phyloP scores from a whole-genome alignment of 768 basidiomycete genomes.

The Amanita phalloides region DNA sequence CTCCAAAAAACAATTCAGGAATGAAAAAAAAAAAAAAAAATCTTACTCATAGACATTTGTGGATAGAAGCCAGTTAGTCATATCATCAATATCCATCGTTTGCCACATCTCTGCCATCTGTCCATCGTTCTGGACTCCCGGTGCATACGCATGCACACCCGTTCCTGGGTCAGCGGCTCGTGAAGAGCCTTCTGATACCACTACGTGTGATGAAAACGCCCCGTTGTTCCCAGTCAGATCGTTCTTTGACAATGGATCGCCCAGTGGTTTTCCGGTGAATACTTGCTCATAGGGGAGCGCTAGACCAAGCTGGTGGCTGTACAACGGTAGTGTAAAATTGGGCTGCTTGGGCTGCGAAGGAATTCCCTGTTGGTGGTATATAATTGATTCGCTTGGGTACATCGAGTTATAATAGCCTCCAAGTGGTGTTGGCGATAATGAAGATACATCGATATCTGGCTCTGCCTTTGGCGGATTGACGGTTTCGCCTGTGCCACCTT shows the following conservation, averaged over 20 bases:
- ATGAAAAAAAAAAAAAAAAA: constrained; percentile 5
- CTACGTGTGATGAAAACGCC: background rate
- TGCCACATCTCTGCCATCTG: constrained; percentile 14
- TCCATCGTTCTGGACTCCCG: constrained; percentile 7
- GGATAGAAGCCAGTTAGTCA: constrained; percentile 54
- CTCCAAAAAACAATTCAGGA: constrained; percentile 14
- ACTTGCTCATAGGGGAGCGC: constrained; percentile 37
- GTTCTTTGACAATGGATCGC: background rate
- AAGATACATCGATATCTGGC: background rate
- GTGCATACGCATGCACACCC: background rate
- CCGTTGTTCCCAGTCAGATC: background rate
- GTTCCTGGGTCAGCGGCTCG: background rate
- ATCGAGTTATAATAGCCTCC: background rate
- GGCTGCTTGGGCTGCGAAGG: constrained; percentile 9
- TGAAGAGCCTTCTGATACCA: background rate
- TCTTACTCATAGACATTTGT: constrained; percentile 51
- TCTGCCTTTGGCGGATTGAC: background rate
- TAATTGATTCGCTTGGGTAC: background rate
- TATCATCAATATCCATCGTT: constrained; percentile 35
- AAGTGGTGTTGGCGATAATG: background rate
- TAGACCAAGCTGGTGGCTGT: constrained; percentile 46
- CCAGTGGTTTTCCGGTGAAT: constrained; percentile 17
- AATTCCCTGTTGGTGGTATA: background rate
- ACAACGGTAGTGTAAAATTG: constrained; percentile 36
- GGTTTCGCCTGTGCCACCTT: no score